Percentiles rank a stretch among this genome's conserved stretches.
phyloP scores from a whole-genome alignment of 1,284 basidiomycete species.

The Leccinum fuscescens region DNA sequence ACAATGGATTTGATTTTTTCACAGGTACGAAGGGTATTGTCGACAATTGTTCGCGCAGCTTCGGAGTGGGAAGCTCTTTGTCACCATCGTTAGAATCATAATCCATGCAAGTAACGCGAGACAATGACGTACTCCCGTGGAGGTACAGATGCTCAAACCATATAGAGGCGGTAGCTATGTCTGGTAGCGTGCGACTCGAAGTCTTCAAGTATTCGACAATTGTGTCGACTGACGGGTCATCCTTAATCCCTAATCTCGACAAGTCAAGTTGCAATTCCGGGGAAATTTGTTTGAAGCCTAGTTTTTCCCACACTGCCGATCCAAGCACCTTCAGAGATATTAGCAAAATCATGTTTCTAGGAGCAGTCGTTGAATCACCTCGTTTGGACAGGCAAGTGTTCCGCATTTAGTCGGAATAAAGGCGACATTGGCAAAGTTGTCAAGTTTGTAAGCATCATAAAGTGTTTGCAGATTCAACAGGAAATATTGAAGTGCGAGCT shows the following conservation, averaged over 20 bases:
- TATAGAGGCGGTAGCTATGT: neutral
- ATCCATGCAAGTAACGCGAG: neutral
- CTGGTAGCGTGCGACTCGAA: slow-evolving; percentile 6
- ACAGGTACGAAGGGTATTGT: slow-evolving; percentile 17
- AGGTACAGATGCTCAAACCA: slow-evolving; percentile 23
- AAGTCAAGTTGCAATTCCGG: neutral
- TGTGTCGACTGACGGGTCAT: slow-evolving; percentile 14
- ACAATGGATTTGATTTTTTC: neutral
- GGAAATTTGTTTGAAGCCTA: slow-evolving; percentile 24
- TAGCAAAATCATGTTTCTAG: neutral
- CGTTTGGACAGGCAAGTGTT: slow-evolving; percentile 6
- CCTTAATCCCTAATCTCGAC: slow-evolving; percentile 18
- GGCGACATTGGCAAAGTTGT: slow-evolving; percentile 7
- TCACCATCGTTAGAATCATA: slow-evolving; percentile 2
- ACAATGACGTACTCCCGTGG: slow-evolving; percentile 21
- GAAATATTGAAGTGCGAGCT: no score
- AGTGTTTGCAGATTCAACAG: neutral
- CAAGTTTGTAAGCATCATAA: slow-evolving; percentile 22
- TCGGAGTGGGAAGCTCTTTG: slow-evolving; percentile 8
- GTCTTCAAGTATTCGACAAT: slow-evolving; percentile 14
- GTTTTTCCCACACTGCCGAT: slow-evolving; percentile 17
- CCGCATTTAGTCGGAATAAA: slow-evolving; percentile 22
- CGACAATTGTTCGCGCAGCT: slow-evolving; percentile 8
- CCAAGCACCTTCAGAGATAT: slow-evolving; percentile 20
- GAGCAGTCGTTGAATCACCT: slow-evolving; percentile 6